A percentile compares a stretch with the other conserved stretches of the same genome.
Conservation (phyloP, 441 rosid species). For the Dalechampia spathulata region DNA sequence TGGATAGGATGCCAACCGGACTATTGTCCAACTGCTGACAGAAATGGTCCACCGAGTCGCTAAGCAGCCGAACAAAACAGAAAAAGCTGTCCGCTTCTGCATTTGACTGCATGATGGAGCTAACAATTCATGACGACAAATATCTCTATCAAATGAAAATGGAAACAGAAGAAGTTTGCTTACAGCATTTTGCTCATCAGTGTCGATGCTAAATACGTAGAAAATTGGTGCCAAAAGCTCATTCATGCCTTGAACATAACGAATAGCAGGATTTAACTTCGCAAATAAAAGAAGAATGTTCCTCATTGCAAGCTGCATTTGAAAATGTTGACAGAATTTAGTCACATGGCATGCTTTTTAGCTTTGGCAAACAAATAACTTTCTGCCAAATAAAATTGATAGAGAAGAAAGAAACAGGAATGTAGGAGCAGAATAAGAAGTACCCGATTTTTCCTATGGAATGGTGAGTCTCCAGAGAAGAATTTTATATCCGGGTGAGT, state of each 20-base stretch:
- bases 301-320: slow-evolving; percentile 56
- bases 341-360: not conserved
- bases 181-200: slow-evolving; percentile 50
- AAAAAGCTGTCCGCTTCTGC: slow-evolving; percentile 68
- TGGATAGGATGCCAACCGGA: slow-evolving; percentile 53
- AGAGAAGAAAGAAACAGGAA: not conserved
- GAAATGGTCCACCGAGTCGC: slow-evolving; percentile 67
- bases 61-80: slow-evolving; percentile 51
- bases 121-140: too few species aligned
- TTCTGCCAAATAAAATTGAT: too few species aligned
- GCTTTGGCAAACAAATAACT: not conserved
- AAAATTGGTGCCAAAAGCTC: slow-evolving; percentile 69
- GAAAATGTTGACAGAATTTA: slow-evolving; percentile 1
- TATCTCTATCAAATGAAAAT: not conserved
- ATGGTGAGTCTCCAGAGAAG: slow-evolving; percentile 54
- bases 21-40: slow-evolving; percentile 64
- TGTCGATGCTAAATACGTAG: slow-evolving; percentile 49
- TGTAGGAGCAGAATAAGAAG: not conserved
- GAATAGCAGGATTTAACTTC: slow-evolving; percentile 65
- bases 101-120: slow-evolving; percentile 32
- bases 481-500: slow-evolving; percentile 66
- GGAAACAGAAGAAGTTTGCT: slow-evolving; percentile 17
- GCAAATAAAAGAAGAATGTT: slow-evolving; percentile 58
- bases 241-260: slow-evolving; percentile 78
- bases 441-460: slow-evolving; percentile 53